Conservation (phyloP, 2,329 filamentous ascomycete genomes). For the Coccinonectria pachysandricola region DNA sequence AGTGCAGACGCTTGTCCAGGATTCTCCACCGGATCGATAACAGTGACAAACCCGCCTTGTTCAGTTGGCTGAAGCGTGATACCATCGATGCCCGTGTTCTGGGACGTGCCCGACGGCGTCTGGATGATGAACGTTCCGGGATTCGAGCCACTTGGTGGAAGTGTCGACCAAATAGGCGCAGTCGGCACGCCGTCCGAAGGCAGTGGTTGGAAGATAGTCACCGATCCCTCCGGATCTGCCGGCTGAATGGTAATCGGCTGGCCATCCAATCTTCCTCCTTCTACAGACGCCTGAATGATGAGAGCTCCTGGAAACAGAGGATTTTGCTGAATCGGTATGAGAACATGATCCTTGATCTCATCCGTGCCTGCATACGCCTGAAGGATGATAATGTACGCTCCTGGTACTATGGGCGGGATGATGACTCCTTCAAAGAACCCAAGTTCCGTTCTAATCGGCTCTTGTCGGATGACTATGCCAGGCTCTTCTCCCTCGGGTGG, state of each 20-base stretch:
- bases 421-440: constrained; percentile 4
- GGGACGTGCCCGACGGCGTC: constrained; percentile 2
- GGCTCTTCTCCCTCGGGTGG: constrained; percentile 10
- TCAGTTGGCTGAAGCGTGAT: constrained; percentile 6
- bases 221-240: constrained; percentile 4
- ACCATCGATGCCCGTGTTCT: background rate
- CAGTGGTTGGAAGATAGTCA: constrained; percentile 10
- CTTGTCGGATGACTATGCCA: constrained; percentile 11
- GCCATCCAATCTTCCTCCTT: background rate
- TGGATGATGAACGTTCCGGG: constrained; percentile 12
- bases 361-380: constrained; percentile 9
- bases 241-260: constrained; percentile 8
- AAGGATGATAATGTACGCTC: constrained; percentile 12
- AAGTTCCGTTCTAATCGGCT: constrained; percentile 6
- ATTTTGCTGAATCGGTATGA: constrained; percentile 6
- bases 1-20: constrained; percentile 2
- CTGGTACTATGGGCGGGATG: constrained; percentile 9
- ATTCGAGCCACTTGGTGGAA: constrained; percentile 9
- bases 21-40: constrained; percentile 7
- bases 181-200: constrained; percentile 1
- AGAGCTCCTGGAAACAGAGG: constrained; percentile 7
- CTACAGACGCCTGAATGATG: constrained; percentile 13
- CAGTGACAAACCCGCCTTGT: constrained; percentile 8
- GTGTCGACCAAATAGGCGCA: constrained; percentile 4
- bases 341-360: constrained; percentile 9